These are phyloP conservation scores for Plasmodium gaboni DNA, from an alignment of 169 alveolate genomes.

Conservation along the genomic window DNA sequence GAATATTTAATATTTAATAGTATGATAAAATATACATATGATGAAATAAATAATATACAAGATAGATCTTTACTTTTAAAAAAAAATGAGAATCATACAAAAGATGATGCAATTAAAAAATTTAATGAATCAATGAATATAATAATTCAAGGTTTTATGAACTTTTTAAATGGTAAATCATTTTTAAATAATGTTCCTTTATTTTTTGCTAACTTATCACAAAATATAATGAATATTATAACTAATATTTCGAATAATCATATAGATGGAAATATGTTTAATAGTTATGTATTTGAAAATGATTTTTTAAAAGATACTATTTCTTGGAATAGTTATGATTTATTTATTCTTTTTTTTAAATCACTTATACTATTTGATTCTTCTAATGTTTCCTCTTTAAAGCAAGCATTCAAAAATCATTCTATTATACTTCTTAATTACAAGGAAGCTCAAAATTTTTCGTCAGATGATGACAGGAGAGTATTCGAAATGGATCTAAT, in stretches of 20 bases:
- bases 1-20: constrained; percentile 51
- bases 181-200: constrained; percentile 29
- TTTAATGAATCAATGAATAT: constrained; percentile 33
- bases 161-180: constrained; percentile 28
- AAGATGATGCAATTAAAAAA: constrained; percentile 13
- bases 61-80: constrained; percentile 31
- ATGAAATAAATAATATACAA: constrained; percentile 56
- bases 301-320: constrained; percentile 36
- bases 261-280: constrained; percentile 36
- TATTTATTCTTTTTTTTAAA: constrained; percentile 66
- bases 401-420: constrained; percentile 47
- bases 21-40: constrained; percentile 29
- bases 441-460: constrained; percentile 27
- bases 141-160: constrained; percentile 40
- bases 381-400: constrained; percentile 67
- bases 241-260: constrained; percentile 20
- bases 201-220: constrained; percentile 40
- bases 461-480: constrained; percentile 33
- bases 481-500: constrained; percentile 49
- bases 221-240: constrained; percentile 19
- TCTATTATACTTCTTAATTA: constrained; percentile 54
- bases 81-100: constrained; percentile 12
- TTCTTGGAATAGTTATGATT: constrained; percentile 41
- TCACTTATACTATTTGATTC: constrained; percentile 60
- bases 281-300: constrained; percentile 23